These are phyloP conservation scores for Pseudopyricularia javanii DNA, from an alignment of 2,329 filamentous ascomycete species.

Conservation along the genomic window DNA sequence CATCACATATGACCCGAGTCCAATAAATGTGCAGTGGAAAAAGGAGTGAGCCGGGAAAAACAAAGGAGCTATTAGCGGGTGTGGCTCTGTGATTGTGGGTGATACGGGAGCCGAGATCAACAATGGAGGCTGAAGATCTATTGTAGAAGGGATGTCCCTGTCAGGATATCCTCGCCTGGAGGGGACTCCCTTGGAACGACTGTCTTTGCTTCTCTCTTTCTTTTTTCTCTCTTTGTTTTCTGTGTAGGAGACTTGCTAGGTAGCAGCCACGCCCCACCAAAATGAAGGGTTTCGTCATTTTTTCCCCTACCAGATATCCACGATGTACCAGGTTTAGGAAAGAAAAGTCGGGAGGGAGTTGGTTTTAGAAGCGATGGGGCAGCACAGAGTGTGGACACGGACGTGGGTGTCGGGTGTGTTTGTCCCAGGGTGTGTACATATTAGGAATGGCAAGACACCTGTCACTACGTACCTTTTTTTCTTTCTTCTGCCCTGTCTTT, in stretches of 20 bases:
- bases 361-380: neutral
- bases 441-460: neutral
- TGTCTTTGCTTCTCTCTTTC: neutral
- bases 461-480: neutral
- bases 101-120: neutral
- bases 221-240: neutral
- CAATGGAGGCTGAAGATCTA: neutral
- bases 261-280: neutral
- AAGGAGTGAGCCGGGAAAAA: neutral
- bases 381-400: neutral
- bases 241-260: neutral
- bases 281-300: neutral
- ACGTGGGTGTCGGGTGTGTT: too few relatives aligned
- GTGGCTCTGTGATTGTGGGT: neutral
- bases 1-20: neutral
- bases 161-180: neutral
- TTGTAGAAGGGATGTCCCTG: neutral
- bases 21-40: neutral
- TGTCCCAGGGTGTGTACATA: too few relatives aligned
- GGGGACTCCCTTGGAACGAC: neutral
- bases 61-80: neutral
- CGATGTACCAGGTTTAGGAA: neutral
- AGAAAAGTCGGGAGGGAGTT: neutral
- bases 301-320: neutral
- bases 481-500: neutral